Evolutionary conservation across 768 basidiomycete genomes (phyloP), one percentile per base, ranked within the genome.

Genomic region (Boletus bicolor): DNA sequence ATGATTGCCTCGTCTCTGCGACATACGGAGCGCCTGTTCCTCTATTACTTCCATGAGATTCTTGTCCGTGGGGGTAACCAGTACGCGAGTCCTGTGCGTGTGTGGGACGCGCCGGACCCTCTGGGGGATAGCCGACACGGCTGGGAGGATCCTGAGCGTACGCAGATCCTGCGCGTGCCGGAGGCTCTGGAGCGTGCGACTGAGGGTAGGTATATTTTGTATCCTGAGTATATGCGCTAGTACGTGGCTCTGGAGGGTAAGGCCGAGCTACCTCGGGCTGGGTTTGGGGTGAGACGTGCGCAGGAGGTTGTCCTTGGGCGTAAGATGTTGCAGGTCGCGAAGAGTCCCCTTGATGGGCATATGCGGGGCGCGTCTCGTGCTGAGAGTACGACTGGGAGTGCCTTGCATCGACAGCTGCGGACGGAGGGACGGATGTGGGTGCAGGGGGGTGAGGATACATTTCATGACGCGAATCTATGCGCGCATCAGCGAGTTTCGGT

Each of bases 401-500:
- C 10, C 67, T 58, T 11, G 60, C 15, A 5, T 69, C 67, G 21
- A 60, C 30, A 5, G 63, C 44, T 38, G 65, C 30, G 32, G 64
- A 37, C 3, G 59, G 10, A 44, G 67, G 47, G 2, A 58, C 56
- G 17, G 66, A 44, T 14, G 63, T 3, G 28, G 64, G 36, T 10
- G 54, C 39, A 55, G 55, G 12, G 6, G 55, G 53, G 11, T 68
- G 58, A 48, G 63, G 2, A 26, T 64, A 69, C 46, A 69, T 51
- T 17, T 67, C 67, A 14, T 67, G 64, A 48, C 67, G 67, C 26
- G 64, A 58, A 39, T 68, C 68, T 51, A 68, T 46, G 49, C 65
- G 67, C 3, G 58, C 34, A 44, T 69, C 68, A 8, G 57, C 34
- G 9, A 53, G 45, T 37, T 65, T 66, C 12, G 60, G 47, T 8